These are phyloP conservation scores for Dothistroma septosporum DNA, from an alignment of 2,329 filamentous ascomycete genomes.

Conservation along the genomic window DNA sequence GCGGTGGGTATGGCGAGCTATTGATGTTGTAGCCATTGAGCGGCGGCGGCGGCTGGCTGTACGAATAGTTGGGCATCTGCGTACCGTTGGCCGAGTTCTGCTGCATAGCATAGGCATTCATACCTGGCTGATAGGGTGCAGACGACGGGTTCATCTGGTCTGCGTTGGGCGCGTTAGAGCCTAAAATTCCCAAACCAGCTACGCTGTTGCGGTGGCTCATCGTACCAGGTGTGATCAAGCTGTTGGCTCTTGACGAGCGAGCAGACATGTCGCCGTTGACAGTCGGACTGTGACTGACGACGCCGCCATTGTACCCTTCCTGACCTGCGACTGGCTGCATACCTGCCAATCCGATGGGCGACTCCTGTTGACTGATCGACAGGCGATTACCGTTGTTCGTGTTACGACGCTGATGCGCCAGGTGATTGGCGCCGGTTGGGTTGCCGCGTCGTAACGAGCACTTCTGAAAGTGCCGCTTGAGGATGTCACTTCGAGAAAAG, in stretches of 20 bases:
- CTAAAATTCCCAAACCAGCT: constrained; percentile 32
- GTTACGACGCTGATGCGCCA: constrained; percentile 62
- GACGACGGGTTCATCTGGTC: constrained; percentile 30
- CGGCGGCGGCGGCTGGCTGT: constrained; percentile 23
- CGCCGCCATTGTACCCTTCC: constrained; percentile 27
- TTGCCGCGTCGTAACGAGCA: constrained; percentile 95
- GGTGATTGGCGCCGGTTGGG: constrained; percentile 87
- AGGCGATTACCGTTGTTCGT: constrained; percentile 46
- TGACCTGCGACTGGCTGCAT: constrained; percentile 33
- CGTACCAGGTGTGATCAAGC: constrained; percentile 41
- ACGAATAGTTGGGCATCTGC: constrained; percentile 32
- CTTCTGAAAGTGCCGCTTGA: constrained; percentile 99
- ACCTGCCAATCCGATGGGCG: constrained; percentile 35
- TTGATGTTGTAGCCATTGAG: constrained; percentile 31
- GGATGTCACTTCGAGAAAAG: constrained; percentile 93
- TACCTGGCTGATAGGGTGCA: constrained; percentile 28
- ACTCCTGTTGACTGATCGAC: constrained; percentile 36
- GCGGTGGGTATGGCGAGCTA: constrained; percentile 25
- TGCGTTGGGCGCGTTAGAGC: constrained; percentile 26
- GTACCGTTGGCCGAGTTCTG: constrained; percentile 28
- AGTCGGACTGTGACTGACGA: constrained; percentile 33
- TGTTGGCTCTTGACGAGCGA: constrained; percentile 48
- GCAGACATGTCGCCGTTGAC: constrained; percentile 43
- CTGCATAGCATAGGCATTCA: constrained; percentile 35
- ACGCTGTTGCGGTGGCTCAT: constrained; percentile 34